Conservation (phyloP, 2,329 filamentous ascomycete species). For the Xylariaceae sp. region DNA sequence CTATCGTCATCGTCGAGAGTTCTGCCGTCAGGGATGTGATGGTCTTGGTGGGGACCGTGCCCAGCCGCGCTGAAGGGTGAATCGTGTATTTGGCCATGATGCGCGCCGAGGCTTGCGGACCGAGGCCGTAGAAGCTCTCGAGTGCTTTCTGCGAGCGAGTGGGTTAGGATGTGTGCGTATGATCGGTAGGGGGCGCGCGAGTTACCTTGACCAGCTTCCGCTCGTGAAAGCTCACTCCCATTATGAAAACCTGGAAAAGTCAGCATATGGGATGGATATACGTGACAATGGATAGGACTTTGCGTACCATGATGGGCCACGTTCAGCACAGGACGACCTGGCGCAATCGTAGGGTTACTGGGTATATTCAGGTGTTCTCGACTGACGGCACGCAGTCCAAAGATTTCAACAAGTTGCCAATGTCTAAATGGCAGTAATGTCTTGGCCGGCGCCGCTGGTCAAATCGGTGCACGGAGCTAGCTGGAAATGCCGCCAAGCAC, state of each 20-base stretch:
- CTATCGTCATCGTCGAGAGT: constrained; percentile 86
- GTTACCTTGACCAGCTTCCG: constrained; percentile 74
- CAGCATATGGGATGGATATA: background rate
- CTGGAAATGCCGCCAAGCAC: too few species aligned
- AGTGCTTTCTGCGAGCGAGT: constrained; percentile 58
- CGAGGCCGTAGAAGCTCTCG: constrained; percentile 81
- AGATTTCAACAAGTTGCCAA: too few species aligned
- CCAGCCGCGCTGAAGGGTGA: constrained; percentile 76
- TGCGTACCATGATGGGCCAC: background rate
- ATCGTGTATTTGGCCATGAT: constrained; percentile 89
- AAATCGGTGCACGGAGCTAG: too few species aligned
- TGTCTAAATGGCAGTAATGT: too few species aligned
- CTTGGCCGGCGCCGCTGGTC: too few species aligned
- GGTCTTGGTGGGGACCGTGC: constrained; percentile 68
- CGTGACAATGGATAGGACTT: background rate
- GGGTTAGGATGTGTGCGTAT: constrained; percentile 1
- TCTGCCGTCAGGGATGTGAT: constrained; percentile 79
- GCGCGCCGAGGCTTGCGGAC: constrained; percentile 61
- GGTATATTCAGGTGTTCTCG: too few species aligned
- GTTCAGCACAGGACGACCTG: too few species aligned
- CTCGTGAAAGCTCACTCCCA: constrained; percentile 83
- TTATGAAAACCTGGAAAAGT: constrained; percentile 66
- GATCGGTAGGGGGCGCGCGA: constrained; percentile 6
- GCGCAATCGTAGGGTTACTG: too few species aligned
- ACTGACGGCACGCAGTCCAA: too few species aligned